Conservation (phyloP, 2,329 filamentous ascomycete genomes). For the Aspergillus sergii region DNA sequence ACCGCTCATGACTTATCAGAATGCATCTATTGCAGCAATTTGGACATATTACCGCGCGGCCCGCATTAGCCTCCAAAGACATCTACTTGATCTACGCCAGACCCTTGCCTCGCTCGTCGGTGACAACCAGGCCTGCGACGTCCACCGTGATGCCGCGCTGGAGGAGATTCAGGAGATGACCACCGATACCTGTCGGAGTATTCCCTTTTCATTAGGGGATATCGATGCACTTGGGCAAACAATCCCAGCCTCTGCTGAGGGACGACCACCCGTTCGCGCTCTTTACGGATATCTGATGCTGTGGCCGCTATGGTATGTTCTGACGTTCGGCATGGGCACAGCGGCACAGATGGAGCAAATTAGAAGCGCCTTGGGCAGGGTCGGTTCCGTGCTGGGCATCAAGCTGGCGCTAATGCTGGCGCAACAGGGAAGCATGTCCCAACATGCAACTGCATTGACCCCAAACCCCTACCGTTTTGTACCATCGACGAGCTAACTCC, state of each 20-base stretch:
- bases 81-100: slow-evolving; percentile 30
- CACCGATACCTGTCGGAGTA: slow-evolving; percentile 36
- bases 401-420: slow-evolving; percentile 37
- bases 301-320: slow-evolving; percentile 43
- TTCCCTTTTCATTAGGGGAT: slow-evolving; percentile 37
- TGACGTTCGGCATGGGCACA: slow-evolving; percentile 36
- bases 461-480: neutral
- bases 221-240: slow-evolving; percentile 36
- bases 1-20: slow-evolving; percentile 36
- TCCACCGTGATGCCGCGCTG: slow-evolving; percentile 10
- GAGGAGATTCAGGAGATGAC: slow-evolving; percentile 36
- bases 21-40: slow-evolving; percentile 28
- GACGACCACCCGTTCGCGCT: slow-evolving; percentile 29
- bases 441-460: neutral
- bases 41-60: slow-evolving; percentile 42
- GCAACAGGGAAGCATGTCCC: neutral
- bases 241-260: slow-evolving; percentile 15
- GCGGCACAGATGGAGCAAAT: slow-evolving; percentile 33
- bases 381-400: slow-evolving; percentile 38
- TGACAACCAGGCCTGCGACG: slow-evolving; percentile 8
- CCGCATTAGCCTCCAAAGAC: slow-evolving; percentile 36
- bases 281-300: slow-evolving; percentile 36
- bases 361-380: slow-evolving; percentile 26
- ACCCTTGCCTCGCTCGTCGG: slow-evolving; percentile 20
- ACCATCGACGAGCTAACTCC: neutral